Percentiles rank a stretch among this genome's conserved stretches.
These are phyloP conservation scores for Tulasnella sp. DNA, from an alignment of 768 basidiomycete species.

Conservation along the genomic window DNA sequence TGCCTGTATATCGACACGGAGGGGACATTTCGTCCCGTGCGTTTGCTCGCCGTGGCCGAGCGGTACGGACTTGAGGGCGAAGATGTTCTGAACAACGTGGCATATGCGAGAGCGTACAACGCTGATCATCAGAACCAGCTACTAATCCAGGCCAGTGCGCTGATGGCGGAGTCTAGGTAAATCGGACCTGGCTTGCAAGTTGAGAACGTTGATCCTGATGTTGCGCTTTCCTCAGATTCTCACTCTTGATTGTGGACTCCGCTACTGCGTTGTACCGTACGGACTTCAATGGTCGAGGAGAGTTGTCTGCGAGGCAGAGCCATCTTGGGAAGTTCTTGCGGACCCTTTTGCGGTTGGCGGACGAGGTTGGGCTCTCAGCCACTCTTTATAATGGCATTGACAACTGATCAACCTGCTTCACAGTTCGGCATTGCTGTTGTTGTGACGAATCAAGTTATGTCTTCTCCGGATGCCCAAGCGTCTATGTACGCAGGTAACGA, in stretches of 20 bases:
- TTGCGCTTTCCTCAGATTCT: constrained; percentile 52
- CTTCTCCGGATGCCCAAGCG: constrained; percentile 90
- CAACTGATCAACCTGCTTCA: neutral
- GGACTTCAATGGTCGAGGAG: constrained; percentile 91
- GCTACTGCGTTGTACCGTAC: constrained; percentile 92
- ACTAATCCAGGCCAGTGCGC: constrained; percentile 84
- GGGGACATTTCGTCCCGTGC: constrained; percentile 95
- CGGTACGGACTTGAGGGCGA: constrained; percentile 95
- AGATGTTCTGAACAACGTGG: constrained; percentile 96
- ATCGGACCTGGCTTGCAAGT: neutral
- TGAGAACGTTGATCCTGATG: neutral
- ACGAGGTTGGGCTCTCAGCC: constrained; percentile 56
- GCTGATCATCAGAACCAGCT: constrained; percentile 93
- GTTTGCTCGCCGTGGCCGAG: constrained; percentile 89
- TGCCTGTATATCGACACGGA: constrained; percentile 99
- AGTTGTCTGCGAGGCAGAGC: constrained; percentile 87
- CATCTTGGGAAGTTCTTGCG: constrained; percentile 94
- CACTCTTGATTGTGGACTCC: constrained; percentile 91
- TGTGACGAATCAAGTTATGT: constrained; percentile 97
- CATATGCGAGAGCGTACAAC: constrained; percentile 97
- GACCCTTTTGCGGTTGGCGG: constrained; percentile 84
- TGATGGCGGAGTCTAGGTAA: constrained; percentile 97
- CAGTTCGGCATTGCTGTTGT: constrained; percentile 98
- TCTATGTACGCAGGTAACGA: constrained; percentile 81
- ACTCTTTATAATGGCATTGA: neutral